A percentile compares a stretch with the other conserved stretches of the same genome.
Evolutionary conservation across 495 filamentous ascomycete genomes (phyloP).

Genomic region (Penicillium flavigenum): DNA sequence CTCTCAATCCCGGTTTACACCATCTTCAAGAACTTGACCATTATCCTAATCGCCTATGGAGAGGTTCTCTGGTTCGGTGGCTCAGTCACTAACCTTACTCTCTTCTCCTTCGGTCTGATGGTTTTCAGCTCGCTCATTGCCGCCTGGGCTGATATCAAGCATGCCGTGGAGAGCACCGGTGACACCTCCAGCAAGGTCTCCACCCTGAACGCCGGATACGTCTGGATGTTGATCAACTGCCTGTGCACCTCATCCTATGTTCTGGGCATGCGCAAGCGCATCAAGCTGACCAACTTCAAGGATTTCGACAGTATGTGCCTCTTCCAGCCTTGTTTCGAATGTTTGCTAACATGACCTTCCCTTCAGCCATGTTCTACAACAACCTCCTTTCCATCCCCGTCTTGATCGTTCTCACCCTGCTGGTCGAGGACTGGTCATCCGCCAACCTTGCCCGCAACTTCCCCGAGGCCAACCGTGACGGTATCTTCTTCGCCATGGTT

Average conservation of each 20-base stretch:
- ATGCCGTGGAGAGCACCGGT: constrained; percentile 61
- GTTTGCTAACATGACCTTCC: constrained; percentile 30
- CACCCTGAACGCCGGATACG: constrained; percentile 91
- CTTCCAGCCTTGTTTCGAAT: neutral
- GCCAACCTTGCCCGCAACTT: constrained; percentile 86
- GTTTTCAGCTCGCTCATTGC: constrained; percentile 92
- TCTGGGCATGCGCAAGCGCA: constrained; percentile 93
- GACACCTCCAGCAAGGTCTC: constrained; percentile 75
- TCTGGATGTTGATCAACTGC: constrained; percentile 98
- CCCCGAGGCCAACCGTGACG: constrained; percentile 70
- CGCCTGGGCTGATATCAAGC: constrained; percentile 96
- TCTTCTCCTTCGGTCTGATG: constrained; percentile 98
- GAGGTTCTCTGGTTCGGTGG: constrained; percentile 99
- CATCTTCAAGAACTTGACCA: constrained; percentile 99
- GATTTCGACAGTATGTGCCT: constrained; percentile 90
- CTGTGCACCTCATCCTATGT: constrained; percentile 91
- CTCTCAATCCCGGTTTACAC: constrained; percentile 98
- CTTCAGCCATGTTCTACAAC: constrained; percentile 98
- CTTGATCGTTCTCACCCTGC: constrained; percentile 74
- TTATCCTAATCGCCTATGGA: constrained; percentile 97
- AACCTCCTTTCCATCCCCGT: constrained; percentile 97
- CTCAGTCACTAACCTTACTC: constrained; percentile 79
- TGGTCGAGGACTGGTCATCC: constrained; percentile 89
- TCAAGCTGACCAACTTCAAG: constrained; percentile 99
- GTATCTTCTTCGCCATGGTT: constrained; percentile 81